These are phyloP conservation scores for Fusarium mangiferae DNA, from an alignment of 2,329 filamentous ascomycete species.

Conservation along the genomic window DNA sequence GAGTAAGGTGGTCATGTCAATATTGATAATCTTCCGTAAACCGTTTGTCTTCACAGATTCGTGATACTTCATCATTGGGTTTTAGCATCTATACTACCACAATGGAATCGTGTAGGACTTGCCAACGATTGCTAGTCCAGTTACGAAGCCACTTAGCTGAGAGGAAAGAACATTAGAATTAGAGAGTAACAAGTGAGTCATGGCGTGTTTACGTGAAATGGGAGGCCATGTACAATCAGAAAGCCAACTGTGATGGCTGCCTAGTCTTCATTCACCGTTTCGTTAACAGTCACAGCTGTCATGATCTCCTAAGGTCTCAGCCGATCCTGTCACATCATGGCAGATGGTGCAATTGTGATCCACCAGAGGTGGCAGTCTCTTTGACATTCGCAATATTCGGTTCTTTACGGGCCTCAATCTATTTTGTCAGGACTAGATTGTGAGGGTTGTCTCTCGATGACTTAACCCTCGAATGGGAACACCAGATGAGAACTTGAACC, in stretches of 20 bases:
- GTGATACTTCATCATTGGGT: not conserved
- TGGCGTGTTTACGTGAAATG: not conserved
- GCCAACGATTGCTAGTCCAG: not conserved
- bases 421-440: not conserved
- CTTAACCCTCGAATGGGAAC: not conserved
- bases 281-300: not conserved
- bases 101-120: not conserved
- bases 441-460: not conserved
- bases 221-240: not conserved
- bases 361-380: not conserved
- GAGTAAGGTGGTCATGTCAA: not conserved
- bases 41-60: not conserved
- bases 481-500: not conserved
- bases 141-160: not conserved
- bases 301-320: not conserved
- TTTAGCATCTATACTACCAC: not conserved
- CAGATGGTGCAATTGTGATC: not conserved
- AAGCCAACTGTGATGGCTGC: not conserved
- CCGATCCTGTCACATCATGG: not conserved
- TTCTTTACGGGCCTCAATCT: not conserved
- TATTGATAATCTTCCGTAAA: not conserved
- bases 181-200: not conserved
- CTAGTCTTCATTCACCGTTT: slow-evolving; percentile 21
- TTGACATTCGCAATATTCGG: not conserved
- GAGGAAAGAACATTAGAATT: not conserved